Base-by-base conservation (phyloP, 352 stramenopile genomes). In the Pythium sp. region DNA sequence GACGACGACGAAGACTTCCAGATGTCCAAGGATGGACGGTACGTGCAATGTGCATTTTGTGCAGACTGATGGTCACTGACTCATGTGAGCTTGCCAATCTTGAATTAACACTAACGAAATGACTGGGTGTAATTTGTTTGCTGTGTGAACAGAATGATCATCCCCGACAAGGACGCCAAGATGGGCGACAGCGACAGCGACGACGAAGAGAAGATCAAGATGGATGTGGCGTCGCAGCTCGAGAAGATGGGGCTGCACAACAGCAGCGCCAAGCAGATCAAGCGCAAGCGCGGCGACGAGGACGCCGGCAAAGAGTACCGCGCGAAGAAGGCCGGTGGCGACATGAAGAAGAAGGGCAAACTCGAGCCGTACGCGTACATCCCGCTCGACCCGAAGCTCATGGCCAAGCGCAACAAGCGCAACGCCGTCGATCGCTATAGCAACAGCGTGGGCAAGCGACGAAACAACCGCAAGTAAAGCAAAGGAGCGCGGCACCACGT, bases 301-400 rank as follows among this genome's bases (percentile, higher is more conserved):
- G 74, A 86, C 41, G 71, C 73, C 62, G 97, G 97, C 47, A 85
- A 92, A 58, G 88, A 97, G 58, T 99, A 98, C 81, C 94, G 95
- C 38, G 88, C 89, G 0, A 98, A 98, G 83, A 99, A 99, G 81
- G 94, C 96, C 20, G 93, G 94, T 26, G 97, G 97, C 60, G 97
- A 99, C 78, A 86, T 98, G 32, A 98, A 97, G 81, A 98, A 97
- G 75, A 98, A 99, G 89, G 92, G 91, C 75, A 98, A 98, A 80
- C 93, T 98, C 34, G 96, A 99, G 73, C 97, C 97, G 61, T 99
- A 99, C 77, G 96, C 97, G 9, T 99, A 98, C 83, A 98, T 99
- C 68, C 96, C 96, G 62, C 80, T 99, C 55, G 94, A 99, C 81
- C 94, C 94, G 20, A 98, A 98, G 73, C 82, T 97, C 54, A 98